These are phyloP conservation scores for Kwoniella shivajii DNA, from an alignment of 1,284 basidiomycete genomes.

Conservation along the genomic window DNA sequence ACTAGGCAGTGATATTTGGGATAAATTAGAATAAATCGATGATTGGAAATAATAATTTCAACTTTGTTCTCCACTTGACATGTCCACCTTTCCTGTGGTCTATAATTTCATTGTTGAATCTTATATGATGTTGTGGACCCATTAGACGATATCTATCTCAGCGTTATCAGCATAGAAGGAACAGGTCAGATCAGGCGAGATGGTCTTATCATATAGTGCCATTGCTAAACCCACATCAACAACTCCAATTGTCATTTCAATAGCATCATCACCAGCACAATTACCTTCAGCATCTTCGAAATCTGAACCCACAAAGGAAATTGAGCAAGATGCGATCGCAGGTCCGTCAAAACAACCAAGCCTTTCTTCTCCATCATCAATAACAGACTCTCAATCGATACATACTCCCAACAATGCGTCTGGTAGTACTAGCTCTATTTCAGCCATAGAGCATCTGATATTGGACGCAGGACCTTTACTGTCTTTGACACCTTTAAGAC, in stretches of 20 bases:
- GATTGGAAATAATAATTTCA: background rate
- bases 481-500: slow-evolving; percentile 78
- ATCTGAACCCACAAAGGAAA: background rate
- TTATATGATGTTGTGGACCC: too few species aligned
- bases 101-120: too few species aligned
- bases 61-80: slow-evolving; percentile 1
- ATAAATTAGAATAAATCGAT: slow-evolving; percentile 8
- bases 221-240: slow-evolving; percentile 24
- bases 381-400: background rate
- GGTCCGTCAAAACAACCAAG: too few species aligned
- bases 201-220: slow-evolving; percentile 40
- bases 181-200: slow-evolving; percentile 6
- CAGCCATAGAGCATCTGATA: slow-evolving; percentile 70
- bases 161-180: background rate
- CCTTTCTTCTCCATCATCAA: background rate
- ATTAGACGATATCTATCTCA: background rate
- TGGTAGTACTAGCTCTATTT: background rate
- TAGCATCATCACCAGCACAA: slow-evolving; percentile 9
- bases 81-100: slow-evolving; percentile 6
- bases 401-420: background rate
- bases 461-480: slow-evolving; percentile 91
- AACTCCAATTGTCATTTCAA: slow-evolving; percentile 21
- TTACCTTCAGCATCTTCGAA: background rate
- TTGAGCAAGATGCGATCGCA: background rate
- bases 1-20: background rate